phyloP scores from a whole-genome alignment of 2,329 filamentous ascomycete species.

The Diaporthe sp. region DNA sequence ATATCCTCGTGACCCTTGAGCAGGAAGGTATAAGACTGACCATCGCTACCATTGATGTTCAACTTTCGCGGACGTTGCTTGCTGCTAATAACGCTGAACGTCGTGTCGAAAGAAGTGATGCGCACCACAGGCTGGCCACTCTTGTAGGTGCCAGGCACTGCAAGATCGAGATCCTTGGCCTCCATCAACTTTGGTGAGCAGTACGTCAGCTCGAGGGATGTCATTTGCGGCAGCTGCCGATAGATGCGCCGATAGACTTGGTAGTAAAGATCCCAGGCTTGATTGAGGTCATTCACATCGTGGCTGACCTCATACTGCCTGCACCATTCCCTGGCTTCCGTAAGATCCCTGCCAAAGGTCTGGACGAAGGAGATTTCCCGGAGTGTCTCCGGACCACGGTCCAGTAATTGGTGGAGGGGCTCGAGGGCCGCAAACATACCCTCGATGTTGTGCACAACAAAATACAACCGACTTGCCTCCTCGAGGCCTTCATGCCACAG shows the following conservation, averaged over 20 bases:
- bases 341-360: conserved; percentile 94
- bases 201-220: conserved; percentile 93
- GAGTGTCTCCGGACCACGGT: conserved; percentile 91
- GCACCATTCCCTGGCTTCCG: conserved; percentile 96
- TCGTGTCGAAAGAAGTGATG: conserved; percentile 91
- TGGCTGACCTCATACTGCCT: conserved; percentile 89
- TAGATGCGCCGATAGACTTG: conserved; percentile 97
- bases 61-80: conserved; percentile 96
- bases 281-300: conserved; percentile 94
- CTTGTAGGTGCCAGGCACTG: conserved; percentile 94
- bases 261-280: conserved; percentile 99
- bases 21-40: conserved; percentile 86
- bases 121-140: conserved; percentile 82
- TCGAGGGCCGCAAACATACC: conserved; percentile 95
- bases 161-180: conserved; percentile 87
- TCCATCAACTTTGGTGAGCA: conserved; percentile 94
- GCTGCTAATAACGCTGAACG: conserved; percentile 92
- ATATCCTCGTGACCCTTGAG: conserved; percentile 99
- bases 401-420: conserved; percentile 91
- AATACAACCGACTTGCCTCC: conserved; percentile 96
- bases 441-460: conserved; percentile 96
- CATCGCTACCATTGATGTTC: conserved; percentile 89
- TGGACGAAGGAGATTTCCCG: conserved; percentile 98
- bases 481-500: conserved; percentile 98
- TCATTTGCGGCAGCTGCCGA: conserved; percentile 91